Base-by-base conservation (phyloP, 1,284 basidiomycete species). In the Malassezia sympodialis region DNA sequence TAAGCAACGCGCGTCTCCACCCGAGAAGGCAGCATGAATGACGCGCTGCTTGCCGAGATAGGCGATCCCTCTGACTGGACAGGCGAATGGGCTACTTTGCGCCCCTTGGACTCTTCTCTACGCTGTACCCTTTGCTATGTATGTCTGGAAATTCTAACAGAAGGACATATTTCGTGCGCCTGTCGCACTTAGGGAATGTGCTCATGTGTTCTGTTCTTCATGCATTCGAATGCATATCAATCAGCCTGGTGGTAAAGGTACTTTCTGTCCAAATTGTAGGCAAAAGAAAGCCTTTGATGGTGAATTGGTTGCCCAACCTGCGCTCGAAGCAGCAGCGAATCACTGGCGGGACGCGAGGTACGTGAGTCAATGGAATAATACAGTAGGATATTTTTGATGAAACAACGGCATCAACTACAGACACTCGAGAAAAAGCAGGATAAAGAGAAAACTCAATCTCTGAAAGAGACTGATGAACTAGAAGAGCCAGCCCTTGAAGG, bases 161-260 rank as follows among this genome's bases (percentile, higher is more conserved):
- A 53, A 68, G 64, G 68, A 68, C 49, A 66, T 73, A 28, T 67
- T 63, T 49, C 62, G 60, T 0, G 68, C 68, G 1, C 70, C 70
- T 10, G 70, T 73, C 24, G 62, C 66, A 11, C 47, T 73, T 39
- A 63, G 62, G 42, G 66, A 63, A 49, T 73, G 70, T 45, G 37
- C 56, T 19, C 70, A 73, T 44, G 53, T 64, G 12, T 73, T 69
- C 41, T 73, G 70, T 63, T 71, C 68, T 12, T 51, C 55, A 11
- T 73, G 70, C 52, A 68, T 73, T 12, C 68, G 70, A 17, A 68
- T 59, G 12, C 65, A 68, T 43, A 71, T 73, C 59, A 73, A 73
- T 40, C 68, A 73, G 50, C 58, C 67, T 3, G 63, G 66, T 23
- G 64, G 59, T 27, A 47, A 42, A 23, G 66, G 70, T 11, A 48